A percentile compares a stretch with the other conserved stretches of the same genome.
Evolutionary conservation across 495 filamentous ascomycete genomes (phyloP).

Genomic region (Neurospora sp.): DNA sequence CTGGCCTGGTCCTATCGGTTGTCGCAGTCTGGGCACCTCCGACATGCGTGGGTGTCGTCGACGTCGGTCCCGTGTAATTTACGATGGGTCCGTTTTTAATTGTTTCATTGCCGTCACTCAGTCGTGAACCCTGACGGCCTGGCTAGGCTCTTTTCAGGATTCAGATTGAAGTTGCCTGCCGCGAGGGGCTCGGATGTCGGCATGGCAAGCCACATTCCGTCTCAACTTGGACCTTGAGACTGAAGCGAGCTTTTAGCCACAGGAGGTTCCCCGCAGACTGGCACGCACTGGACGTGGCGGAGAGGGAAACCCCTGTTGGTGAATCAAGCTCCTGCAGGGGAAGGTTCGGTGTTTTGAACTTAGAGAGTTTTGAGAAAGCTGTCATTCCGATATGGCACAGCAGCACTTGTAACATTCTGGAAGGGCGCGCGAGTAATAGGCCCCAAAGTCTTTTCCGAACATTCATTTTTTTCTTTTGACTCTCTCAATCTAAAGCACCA

Average conservation of each 20-base stretch:
- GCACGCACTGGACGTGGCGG: not conserved
- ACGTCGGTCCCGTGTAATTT: not conserved
- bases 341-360: not conserved
- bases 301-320: not conserved
- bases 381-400: not conserved
- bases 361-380: not conserved
- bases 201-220: not conserved
- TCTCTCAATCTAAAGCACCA: not conserved
- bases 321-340: not conserved
- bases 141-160: not conserved
- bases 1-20: not conserved
- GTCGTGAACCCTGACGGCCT: not conserved
- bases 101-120: not conserved
- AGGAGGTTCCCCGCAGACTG: not conserved
- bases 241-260: not conserved
- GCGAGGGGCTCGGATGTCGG: not conserved
- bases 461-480: not conserved
- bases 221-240: not conserved
- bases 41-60: not conserved
- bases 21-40: not conserved
- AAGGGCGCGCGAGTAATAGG: not conserved
- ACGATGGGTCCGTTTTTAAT: not conserved
- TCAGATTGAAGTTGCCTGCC: not conserved
- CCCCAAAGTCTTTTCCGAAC: not conserved
- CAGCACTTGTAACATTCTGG: not conserved